Evolutionary conservation across 2,329 filamentous ascomycete genomes (phyloP).

Genomic region (Aspergillus quadricinctus): DNA sequence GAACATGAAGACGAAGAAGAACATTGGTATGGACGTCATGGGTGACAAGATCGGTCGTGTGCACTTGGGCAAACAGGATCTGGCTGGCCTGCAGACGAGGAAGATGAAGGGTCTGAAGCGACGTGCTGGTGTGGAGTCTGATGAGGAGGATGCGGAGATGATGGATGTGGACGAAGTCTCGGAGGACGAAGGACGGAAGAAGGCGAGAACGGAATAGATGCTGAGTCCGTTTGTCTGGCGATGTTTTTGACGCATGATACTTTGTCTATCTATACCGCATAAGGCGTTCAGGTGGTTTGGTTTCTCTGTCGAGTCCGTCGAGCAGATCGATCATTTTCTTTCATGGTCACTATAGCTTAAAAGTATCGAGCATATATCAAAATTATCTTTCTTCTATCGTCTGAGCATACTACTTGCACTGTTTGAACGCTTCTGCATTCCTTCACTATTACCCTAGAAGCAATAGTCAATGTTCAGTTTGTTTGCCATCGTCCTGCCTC

Average conservation of each 20-base stretch:
- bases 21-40: constrained; percentile 83
- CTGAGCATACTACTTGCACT: neutral
- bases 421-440: no score
- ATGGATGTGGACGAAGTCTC: constrained; percentile 42
- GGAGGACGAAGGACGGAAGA: constrained; percentile 34
- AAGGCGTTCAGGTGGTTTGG: constrained; percentile 15
- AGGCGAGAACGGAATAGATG: constrained; percentile 28
- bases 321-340: constrained; percentile 4
- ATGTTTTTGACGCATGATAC: constrained; percentile 22
- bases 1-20: constrained; percentile 77
- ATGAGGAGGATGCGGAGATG: constrained; percentile 50
- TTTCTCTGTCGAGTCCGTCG: constrained; percentile 8
- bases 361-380: constrained; percentile 1
- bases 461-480: neutral
- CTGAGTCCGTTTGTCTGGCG: constrained; percentile 16
- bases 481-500: neutral
- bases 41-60: constrained; percentile 96
- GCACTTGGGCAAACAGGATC: constrained; percentile 85
- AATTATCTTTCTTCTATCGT: neutral
- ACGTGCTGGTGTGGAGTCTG: constrained; percentile 59
- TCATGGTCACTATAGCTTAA: neutral
- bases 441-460: neutral
- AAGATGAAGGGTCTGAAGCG: constrained; percentile 99
- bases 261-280: constrained; percentile 16
- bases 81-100: constrained; percentile 80